Conservation (phyloP, 2,329 filamentous ascomycete genomes). For the Cyanodermella asteris region DNA sequence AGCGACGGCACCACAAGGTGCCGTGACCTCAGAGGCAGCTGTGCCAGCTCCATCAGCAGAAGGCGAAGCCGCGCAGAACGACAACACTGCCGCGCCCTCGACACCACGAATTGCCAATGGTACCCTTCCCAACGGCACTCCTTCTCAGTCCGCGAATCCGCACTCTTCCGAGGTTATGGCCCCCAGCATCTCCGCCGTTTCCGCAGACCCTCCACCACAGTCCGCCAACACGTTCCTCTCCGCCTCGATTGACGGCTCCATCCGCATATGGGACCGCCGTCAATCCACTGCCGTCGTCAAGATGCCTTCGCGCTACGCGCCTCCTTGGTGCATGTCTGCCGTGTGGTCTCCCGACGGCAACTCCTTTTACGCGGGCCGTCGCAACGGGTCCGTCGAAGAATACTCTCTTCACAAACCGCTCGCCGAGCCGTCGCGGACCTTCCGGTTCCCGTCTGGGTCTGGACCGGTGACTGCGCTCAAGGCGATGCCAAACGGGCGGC, state of each 20-base stretch:
- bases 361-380: constrained; percentile 73
- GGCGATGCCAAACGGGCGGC: constrained; percentile 79
- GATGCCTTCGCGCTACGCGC: constrained; percentile 53
- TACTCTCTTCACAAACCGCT: constrained; percentile 67
- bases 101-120: constrained; percentile 7
- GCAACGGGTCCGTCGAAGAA: constrained; percentile 87
- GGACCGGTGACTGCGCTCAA: constrained; percentile 73
- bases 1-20: constrained; percentile 13
- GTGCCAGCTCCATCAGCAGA: neutral
- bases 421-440: constrained; percentile 51
- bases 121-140: neutral
- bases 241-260: constrained; percentile 32
- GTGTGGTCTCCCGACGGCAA: constrained; percentile 95
- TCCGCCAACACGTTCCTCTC: constrained; percentile 70
- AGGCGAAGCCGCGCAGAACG: neutral
- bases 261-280: constrained; percentile 32
- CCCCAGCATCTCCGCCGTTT: constrained; percentile 19
- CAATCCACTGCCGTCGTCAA: constrained; percentile 55
- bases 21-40: neutral
- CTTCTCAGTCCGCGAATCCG: neutral
- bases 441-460: constrained; percentile 76
- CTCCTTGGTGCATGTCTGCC: constrained; percentile 93
- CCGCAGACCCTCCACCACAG: constrained; percentile 14
- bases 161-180: constrained; percentile 16
- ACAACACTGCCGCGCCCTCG: constrained; percentile 8